Conservation (phyloP, 371 early-diverging fungal species). For the Syncephalastrum contaminatum region DNA sequence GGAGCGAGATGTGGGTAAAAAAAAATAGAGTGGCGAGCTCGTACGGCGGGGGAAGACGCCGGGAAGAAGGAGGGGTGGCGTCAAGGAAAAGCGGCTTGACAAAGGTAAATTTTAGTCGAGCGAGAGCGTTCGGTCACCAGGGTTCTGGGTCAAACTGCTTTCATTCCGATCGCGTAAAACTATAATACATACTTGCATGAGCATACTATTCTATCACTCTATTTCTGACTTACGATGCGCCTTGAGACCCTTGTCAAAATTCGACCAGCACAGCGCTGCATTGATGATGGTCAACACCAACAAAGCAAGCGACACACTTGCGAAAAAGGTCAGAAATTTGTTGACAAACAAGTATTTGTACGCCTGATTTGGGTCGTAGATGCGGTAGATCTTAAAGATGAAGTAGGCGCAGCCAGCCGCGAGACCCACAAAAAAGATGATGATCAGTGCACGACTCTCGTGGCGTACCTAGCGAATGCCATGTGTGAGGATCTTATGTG, state of each 20-base stretch:
- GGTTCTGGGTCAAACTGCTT: constrained; percentile 12
- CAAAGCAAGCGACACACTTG: constrained; percentile 65
- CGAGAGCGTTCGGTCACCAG: constrained; percentile 28
- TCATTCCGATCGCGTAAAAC: constrained; percentile 21
- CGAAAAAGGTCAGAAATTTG: constrained; percentile 86
- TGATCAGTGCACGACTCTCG: constrained; percentile 55
- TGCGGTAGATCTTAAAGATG: constrained; percentile 80
- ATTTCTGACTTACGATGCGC: constrained; percentile 33
- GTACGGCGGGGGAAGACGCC: too few relatives aligned
- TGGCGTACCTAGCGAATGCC: constrained; percentile 32
- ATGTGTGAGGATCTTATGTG: not conserved
- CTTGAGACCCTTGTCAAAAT: constrained; percentile 86
- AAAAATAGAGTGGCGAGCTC: too few relatives aligned
- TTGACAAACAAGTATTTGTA: constrained; percentile 62
- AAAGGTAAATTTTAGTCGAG: constrained; percentile 16
- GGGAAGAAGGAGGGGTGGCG: too few relatives aligned
- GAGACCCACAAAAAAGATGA: constrained; percentile 67
- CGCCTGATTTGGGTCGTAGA: constrained; percentile 64
- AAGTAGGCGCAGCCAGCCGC: constrained; percentile 79
- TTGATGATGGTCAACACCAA: constrained; percentile 71
- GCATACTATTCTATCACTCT: not conserved
- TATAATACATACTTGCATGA: constrained; percentile 10
- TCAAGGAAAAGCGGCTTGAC: too few relatives aligned
- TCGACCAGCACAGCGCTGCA: constrained; percentile 66
- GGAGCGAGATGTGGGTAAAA: too few relatives aligned